Conservation (phyloP, 2,329 filamentous ascomycete genomes). For the Rhynchosporium graminicola region DNA sequence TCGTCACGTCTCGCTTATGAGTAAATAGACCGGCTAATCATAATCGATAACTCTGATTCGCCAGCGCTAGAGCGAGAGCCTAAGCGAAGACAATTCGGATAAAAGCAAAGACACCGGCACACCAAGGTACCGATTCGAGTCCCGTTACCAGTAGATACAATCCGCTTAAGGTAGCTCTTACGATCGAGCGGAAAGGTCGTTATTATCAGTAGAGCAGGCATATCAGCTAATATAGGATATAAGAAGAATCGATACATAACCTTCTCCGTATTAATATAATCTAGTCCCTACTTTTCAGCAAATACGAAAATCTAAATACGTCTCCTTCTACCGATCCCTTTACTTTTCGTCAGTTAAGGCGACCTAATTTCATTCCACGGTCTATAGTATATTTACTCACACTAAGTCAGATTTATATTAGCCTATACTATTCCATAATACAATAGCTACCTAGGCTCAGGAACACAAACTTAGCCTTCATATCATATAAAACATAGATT, state of each 20-base stretch:
- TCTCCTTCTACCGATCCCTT: neutral
- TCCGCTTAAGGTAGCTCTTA: neutral
- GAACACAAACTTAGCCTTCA: neutral
- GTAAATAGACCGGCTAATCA: too few species aligned
- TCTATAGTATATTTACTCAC: neutral
- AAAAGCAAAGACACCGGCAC: too few species aligned
- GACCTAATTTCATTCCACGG: neutral
- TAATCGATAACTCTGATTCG: too few species aligned
- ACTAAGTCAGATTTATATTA: neutral
- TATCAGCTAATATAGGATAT: neutral
- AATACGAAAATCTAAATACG: neutral
- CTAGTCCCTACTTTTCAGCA: neutral
- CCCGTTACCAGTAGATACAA: too few species aligned
- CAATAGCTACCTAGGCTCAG: neutral
- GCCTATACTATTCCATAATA: neutral
- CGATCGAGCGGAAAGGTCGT: conserved; percentile 1
- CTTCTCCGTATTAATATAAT: neutral
- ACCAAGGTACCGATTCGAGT: too few species aligned
- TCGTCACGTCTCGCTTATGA: too few species aligned
- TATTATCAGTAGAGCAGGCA: neutral
- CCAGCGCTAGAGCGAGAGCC: too few species aligned
- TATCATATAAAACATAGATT: neutral
- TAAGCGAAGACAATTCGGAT: too few species aligned
- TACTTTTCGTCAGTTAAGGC: neutral
- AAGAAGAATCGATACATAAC: neutral